These are phyloP conservation scores for Lentinula raphanica DNA, from an alignment of 768 basidiomycete species.

Conservation along the genomic window DNA sequence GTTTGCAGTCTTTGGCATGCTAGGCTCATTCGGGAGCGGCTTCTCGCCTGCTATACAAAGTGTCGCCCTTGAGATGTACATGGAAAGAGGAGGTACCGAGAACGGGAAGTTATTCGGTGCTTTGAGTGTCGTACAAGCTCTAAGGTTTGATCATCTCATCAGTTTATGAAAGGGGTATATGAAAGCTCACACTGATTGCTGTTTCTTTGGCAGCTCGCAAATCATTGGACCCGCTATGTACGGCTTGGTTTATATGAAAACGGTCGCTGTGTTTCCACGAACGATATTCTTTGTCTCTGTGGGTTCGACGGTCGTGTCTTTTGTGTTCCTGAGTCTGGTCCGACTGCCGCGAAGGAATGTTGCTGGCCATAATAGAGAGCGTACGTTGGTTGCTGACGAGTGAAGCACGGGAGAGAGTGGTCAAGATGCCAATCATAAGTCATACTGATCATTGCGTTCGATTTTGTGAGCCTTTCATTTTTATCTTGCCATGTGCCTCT, in stretches of 20 bases:
- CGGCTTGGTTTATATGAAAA: conserved; percentile 64
- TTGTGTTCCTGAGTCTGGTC: conserved; percentile 43
- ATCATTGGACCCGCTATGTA: conserved; percentile 71
- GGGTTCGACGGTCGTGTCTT: conserved; percentile 32
- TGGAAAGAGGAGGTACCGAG: conserved; percentile 50
- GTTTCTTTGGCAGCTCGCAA: conserved; percentile 39
- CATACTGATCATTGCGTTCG: no score
- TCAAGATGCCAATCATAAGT: no score
- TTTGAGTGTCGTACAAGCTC: conserved; percentile 65
- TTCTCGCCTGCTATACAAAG: conserved; percentile 65
- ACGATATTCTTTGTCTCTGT: conserved; percentile 62
- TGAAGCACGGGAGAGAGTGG: no score
- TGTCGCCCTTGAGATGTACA: conserved; percentile 65
- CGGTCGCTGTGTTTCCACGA: conserved; percentile 64
- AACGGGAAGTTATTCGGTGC: conserved; percentile 77
- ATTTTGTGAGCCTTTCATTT: no score
- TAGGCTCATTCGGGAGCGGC: conserved; percentile 58
- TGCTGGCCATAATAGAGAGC: background rate
- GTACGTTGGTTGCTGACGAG: no score
- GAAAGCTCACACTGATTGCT: background rate
- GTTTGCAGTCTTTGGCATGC: conserved; percentile 47
- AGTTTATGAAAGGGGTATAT: conserved; percentile 1
- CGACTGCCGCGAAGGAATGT: conserved; percentile 23
- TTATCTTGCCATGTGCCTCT: no score
- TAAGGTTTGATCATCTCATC: conserved; percentile 40